These are phyloP conservation scores for Phytophthora colocasiae DNA, from an alignment of 352 stramenopile species.

Conservation along the genomic window DNA sequence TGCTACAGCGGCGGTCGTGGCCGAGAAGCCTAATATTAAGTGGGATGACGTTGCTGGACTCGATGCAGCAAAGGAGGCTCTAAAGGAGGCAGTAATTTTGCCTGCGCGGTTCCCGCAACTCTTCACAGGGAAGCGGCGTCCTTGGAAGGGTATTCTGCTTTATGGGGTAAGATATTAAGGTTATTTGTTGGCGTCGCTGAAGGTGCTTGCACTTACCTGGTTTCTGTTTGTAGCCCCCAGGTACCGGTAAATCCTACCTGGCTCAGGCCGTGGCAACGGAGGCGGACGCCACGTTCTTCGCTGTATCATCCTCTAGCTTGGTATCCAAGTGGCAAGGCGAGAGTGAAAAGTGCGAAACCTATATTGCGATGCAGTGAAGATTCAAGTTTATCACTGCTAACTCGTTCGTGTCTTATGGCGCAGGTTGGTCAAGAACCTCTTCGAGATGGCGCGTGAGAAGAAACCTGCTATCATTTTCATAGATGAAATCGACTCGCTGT, in stretches of 20 bases:
- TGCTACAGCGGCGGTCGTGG: slow-evolving; percentile 76
- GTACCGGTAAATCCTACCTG: slow-evolving; percentile 96
- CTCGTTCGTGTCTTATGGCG: neutral
- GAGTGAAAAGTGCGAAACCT: slow-evolving; percentile 80
- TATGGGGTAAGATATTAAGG: slow-evolving; percentile 92
- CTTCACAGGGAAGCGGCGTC: slow-evolving; percentile 93
- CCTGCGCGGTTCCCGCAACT: slow-evolving; percentile 97
- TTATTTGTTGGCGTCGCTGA: slow-evolving; percentile 2
- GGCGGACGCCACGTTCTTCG: slow-evolving; percentile 98
- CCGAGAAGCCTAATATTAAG: slow-evolving; percentile 95
- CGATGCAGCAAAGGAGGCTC: slow-evolving; percentile 95
- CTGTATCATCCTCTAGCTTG: slow-evolving; percentile 97
- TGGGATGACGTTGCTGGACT: slow-evolving; percentile 98
- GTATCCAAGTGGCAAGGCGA: slow-evolving; percentile 99
- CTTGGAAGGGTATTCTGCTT: slow-evolving; percentile 97
- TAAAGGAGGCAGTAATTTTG: slow-evolving; percentile 99
- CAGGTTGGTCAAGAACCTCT: slow-evolving; percentile 97
- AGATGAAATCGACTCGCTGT: slow-evolving; percentile 98
- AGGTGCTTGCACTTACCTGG: slow-evolving; percentile 6
- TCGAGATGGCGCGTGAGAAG: slow-evolving; percentile 97
- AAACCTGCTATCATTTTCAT: slow-evolving; percentile 97
- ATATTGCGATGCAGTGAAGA: neutral
- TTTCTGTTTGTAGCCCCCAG: slow-evolving; percentile 64
- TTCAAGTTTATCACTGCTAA: neutral
- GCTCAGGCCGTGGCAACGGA: slow-evolving; percentile 99